phyloP scores from a whole-genome alignment of 306 rosid genomes.

The Citrullus colocynthis region DNA sequence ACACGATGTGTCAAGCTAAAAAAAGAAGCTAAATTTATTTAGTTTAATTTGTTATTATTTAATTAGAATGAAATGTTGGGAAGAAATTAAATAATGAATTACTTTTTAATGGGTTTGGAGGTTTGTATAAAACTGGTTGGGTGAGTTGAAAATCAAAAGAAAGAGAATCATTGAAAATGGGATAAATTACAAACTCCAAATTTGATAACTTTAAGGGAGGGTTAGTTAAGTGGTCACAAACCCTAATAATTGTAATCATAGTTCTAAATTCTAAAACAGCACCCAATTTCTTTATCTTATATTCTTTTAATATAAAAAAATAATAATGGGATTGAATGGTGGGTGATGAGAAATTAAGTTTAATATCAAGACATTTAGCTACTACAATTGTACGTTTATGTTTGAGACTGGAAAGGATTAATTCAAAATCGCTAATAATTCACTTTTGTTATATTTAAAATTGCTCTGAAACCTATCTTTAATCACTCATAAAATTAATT shows the following conservation, averaged over 20 bases:
- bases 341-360: neutral
- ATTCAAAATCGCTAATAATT: too few relatives aligned
- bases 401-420: too few relatives aligned
- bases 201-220: neutral
- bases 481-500: too few relatives aligned
- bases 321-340: neutral
- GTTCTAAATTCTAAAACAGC: neutral
- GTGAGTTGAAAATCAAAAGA: neutral
- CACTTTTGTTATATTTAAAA: too few relatives aligned
- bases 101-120: neutral
- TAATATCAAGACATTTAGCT: too few relatives aligned
- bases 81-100: neutral
- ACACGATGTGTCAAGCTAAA: too few relatives aligned
- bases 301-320: too few relatives aligned
- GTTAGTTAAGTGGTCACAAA: neutral
- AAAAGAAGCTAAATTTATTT: neutral
- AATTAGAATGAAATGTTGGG: neutral
- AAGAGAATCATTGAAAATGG: neutral
- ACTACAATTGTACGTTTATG: too few relatives aligned
- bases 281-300: neutral
- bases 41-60: neutral
- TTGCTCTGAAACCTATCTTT: too few relatives aligned
- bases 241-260: neutral
- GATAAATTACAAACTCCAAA: slow-evolving; percentile 4
- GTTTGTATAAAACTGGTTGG: neutral